Conservation (phyloP, 176 grass and related monocot species). For the Carex cristatella region DNA sequence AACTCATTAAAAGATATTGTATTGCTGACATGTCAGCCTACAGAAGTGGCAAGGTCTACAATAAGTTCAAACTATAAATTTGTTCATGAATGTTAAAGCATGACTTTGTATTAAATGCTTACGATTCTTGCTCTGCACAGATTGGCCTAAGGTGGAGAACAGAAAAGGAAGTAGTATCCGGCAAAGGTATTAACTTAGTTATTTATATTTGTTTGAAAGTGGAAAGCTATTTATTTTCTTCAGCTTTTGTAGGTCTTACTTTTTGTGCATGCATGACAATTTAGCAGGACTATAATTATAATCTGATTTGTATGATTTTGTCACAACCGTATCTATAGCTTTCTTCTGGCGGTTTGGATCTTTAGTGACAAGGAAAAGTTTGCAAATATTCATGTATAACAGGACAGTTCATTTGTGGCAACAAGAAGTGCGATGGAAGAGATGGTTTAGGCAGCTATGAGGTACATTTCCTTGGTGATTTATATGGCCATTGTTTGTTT, state of each 20-base stretch:
- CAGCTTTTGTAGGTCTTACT: neutral
- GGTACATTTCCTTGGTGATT: conserved; percentile 34
- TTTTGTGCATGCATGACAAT: neutral
- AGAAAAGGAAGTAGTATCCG: conserved; percentile 84
- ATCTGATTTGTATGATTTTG: neutral
- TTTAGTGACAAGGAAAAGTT: neutral
- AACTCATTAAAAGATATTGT: conserved; percentile 71
- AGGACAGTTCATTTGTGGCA: conserved; percentile 97
- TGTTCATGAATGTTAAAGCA: neutral
- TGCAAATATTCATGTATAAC: neutral
- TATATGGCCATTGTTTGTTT: conserved; percentile 8
- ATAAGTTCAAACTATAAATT: conserved; percentile 8
- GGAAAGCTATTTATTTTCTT: neutral
- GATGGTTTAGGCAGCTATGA: conserved; percentile 77
- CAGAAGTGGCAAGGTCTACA: conserved; percentile 71
- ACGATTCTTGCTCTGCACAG: conserved; percentile 35
- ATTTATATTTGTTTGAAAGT: neutral
- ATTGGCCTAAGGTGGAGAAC: conserved; percentile 96
- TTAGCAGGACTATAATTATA: neutral
- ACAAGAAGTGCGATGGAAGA: conserved; percentile 61
- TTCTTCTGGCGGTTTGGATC: neutral
- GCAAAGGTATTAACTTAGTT: conserved; percentile 53
- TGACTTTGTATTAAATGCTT: conserved; percentile 11
- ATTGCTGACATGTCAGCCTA: conserved; percentile 90
- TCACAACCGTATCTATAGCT: neutral